These are phyloP conservation scores for Claviceps spartinae DNA, from an alignment of 2,329 filamentous ascomycete species.

Conservation along the genomic window DNA sequence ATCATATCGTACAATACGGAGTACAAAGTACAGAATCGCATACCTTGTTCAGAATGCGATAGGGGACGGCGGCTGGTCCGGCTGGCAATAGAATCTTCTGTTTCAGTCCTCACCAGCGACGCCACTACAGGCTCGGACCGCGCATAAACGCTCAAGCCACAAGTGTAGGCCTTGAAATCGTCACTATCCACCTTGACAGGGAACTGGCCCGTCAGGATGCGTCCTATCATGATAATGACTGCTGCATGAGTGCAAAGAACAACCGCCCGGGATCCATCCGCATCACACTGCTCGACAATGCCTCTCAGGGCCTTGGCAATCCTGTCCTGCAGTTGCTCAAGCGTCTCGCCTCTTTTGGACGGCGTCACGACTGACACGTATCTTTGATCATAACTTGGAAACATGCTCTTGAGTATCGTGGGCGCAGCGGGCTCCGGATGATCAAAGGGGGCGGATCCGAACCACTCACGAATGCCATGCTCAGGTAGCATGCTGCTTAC, in stretches of 20 bases:
- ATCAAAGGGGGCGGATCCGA: conserved; percentile 70
- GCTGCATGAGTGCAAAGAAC: conserved; percentile 85
- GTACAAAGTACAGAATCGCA: neutral
- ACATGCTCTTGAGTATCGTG: conserved; percentile 48
- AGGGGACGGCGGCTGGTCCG: conserved; percentile 1
- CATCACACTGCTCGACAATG: conserved; percentile 61
- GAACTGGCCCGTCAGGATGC: conserved; percentile 66
- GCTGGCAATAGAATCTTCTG: neutral
- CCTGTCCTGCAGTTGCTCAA: conserved; percentile 67
- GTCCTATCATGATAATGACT: conserved; percentile 71
- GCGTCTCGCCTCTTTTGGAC: conserved; percentile 59
- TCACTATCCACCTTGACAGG: conserved; percentile 57
- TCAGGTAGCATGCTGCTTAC: conserved; percentile 38
- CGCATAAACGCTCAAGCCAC: conserved; percentile 57
- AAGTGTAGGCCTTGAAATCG: conserved; percentile 78
- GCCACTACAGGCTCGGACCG: conserved; percentile 2
- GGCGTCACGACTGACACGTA: conserved; percentile 56
- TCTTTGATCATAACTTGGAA: conserved; percentile 44
- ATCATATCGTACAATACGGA: too few species aligned
- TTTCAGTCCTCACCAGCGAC: too few species aligned
- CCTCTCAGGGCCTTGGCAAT: conserved; percentile 54
- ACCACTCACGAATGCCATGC: conserved; percentile 68
- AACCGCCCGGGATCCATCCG: conserved; percentile 53
- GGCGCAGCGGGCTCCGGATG: conserved; percentile 67
- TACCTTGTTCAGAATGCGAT: conserved; percentile 1